These are phyloP conservation scores for Mycena haematopus DNA, from an alignment of 768 basidiomycete genomes.

Conservation along the genomic window DNA sequence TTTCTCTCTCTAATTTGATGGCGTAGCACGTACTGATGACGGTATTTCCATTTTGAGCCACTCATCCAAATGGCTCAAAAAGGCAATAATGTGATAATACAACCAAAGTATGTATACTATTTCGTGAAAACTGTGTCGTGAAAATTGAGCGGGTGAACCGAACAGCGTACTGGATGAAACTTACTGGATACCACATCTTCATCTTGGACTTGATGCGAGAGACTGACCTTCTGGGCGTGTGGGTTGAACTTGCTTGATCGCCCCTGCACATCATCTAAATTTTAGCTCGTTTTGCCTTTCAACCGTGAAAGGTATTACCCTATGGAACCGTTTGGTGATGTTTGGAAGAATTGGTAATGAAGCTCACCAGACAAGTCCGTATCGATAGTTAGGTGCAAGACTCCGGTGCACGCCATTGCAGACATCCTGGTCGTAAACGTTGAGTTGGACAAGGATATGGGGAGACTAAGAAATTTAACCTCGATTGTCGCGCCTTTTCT, in stretches of 20 bases:
- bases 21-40: too few relatives aligned
- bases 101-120: conserved; percentile 22
- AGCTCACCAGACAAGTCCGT: conserved; percentile 89
- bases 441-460: background rate
- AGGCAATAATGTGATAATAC: background rate
- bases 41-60: background rate
- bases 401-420: conserved; percentile 94
- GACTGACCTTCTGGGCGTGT: conserved; percentile 92
- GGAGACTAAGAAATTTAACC: conserved; percentile 44
- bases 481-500: conserved; percentile 94
- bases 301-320: conserved; percentile 13
- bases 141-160: background rate
- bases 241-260: conserved; percentile 94
- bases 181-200: conserved; percentile 90
- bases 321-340: background rate
- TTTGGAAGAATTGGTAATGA: background rate
- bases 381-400: conserved; percentile 89
- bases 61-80: conserved; percentile 7
- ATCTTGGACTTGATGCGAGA: conserved; percentile 83
- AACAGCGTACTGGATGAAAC: conserved; percentile 37
- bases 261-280: conserved; percentile 54
- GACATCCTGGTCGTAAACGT: conserved; percentile 59
- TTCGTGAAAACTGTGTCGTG: conserved; percentile 42
- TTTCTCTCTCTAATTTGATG: too few relatives aligned
- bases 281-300: background rate